Base-by-base conservation (phyloP, 1,284 basidiomycete species). In the Chiua sp. region DNA sequence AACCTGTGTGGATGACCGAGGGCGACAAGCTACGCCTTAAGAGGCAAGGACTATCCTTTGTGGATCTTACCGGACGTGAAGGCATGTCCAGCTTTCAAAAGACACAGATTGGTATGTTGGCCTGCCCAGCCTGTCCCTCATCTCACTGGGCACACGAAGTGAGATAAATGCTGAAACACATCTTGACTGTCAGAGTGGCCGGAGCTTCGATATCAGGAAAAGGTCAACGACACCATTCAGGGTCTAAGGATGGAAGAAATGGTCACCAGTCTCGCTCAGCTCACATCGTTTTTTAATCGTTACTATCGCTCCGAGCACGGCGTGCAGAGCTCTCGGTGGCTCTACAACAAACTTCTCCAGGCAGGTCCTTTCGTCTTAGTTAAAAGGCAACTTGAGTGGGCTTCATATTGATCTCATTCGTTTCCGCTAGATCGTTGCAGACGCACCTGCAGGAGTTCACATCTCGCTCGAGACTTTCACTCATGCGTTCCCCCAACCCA, bases 401-500 rank as follows among this genome's bases (percentile, higher is more conserved):
- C 7, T 15, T 26, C 18, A 7, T 12, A 15, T 20, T n/a, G n/a
- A n/a, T 47, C 3, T 37, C 32, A 20, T 39, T 47, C n/a, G 22
- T 8, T 15, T 35, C 44, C 33, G 12, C 6, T 33, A 67, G 67
- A 67, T 67, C 15, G 13, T 63, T 16, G 54, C 59, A 28, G 47
- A 35, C 23, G 63, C 65, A 20, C 68, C 63, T 44, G 26, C 54
- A 2, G 48, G 39, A n/a, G 56, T 66, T 37, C 57, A 54, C 15
- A 7, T 67, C 33, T 69, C 65, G n/a, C 47, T 67, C 13, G 49
- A 59, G 35, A 65, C 66, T 3, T 87, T 87, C 72, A 65, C 77
- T 35, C 86, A 88, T 67, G 64, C 79, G 0, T 89, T 86, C 84
- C 79, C 80, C 5, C 87, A 88, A 72, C 82, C 82, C 68, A 81